Evolutionary conservation across 805 yeast species (phyloP), one percentile per base, ranked within the genome.

Genomic region (Kregervanrija delftensis): DNA sequence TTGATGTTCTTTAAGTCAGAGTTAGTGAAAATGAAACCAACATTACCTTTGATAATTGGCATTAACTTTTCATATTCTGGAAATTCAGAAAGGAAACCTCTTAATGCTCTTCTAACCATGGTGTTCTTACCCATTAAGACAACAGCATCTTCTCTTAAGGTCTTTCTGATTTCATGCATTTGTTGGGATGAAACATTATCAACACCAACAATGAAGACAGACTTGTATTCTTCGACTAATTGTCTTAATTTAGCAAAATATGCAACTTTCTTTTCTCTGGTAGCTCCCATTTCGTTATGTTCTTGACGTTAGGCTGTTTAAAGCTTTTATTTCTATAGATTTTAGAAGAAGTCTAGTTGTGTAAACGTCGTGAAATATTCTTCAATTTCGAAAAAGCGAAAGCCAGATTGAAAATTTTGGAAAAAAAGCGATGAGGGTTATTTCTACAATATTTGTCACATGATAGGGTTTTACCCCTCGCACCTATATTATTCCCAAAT

Each of bases 91-190:
- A 90, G 68, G 83, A 88, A 87, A 65, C 89, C 93, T 79, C 99
- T 89, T 81, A 93, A 77, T 69, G 99, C 99, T 79, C 98, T 89
- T 81, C 99, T 88, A 60, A 93, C 96, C 98, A 93, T 91, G 82
- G 99, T 93, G 96, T 93, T 93, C 86, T 93, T 93, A 80, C 99
- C 99, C 99, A 93, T 93, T 67, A 93, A 78, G 60, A 93, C 90
- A 61, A 86, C 93, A 67, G 93, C 99, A 51, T 81, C 85, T 60
- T 88, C 86, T 79, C 99, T 89, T 67, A 93, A 83, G 58, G 88
- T 74, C 81, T 86, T 89, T 86, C 99, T 89, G 79, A 89, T 81
- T 82, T 93, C 96, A 79, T 93, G 99, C 96, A 93, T 90, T 79
- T 93, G 99, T 81, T 93, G 99, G 63, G 99, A 93, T 59, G 98